Percentiles rank a stretch among this genome's conserved stretches.
These are phyloP conservation scores for Solanum piurae DNA, from an alignment of 257 asterid species.

Conservation along the genomic window DNA sequence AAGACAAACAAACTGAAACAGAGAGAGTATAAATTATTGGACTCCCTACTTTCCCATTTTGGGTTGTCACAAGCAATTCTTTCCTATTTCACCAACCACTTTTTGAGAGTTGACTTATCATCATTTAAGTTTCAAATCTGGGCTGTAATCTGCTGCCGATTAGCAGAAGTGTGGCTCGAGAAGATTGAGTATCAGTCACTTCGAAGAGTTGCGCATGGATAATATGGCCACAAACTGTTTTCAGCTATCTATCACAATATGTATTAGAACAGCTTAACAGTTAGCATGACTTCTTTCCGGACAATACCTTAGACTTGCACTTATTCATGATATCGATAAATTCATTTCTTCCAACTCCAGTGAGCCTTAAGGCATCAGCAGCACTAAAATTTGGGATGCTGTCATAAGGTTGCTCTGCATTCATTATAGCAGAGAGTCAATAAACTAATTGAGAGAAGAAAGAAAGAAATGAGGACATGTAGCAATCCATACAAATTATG, in stretches of 20 bases:
- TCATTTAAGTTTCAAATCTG: no score
- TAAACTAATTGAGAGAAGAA: not conserved
- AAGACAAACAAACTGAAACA: no score
- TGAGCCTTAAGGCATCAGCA: conserved; percentile 41
- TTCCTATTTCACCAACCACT: no score
- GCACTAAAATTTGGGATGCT: conserved; percentile 51
- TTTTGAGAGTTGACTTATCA: no score
- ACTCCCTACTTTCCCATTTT: no score
- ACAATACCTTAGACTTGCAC: conserved; percentile 49
- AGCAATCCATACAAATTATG: not conserved
- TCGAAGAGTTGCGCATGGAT: not conserved
- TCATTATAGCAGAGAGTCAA: not conserved
- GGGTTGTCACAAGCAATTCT: no score
- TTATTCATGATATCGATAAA: not conserved
- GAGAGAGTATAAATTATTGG: no score
- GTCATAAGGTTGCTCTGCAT: conserved; percentile 98
- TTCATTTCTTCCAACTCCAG: conserved; percentile 1
- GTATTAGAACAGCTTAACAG: not conserved
- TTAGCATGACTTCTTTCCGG: not conserved
- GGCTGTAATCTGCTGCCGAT: no score
- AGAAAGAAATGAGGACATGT: not conserved
- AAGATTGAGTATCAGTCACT: not conserved
- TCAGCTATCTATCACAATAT: not conserved
- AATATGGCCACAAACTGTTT: not conserved
- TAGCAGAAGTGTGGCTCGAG: not conserved